phyloP scores from a whole-genome alignment of 441 rosid genomes.

The Populus hybrid region DNA sequence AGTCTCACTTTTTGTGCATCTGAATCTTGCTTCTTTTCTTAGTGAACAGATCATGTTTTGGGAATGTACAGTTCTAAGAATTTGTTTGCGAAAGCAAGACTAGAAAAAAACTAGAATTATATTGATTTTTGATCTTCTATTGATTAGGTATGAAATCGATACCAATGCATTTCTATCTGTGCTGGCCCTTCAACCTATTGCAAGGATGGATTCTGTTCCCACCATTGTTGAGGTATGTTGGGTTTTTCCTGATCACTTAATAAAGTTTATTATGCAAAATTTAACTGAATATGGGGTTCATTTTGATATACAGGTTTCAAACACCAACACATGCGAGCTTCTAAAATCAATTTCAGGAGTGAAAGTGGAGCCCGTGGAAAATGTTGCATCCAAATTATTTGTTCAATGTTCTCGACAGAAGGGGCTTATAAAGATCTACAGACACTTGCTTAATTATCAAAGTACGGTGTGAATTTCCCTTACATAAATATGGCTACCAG shows the following conservation, averaged over 20 bases:
- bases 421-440: slow-evolving; percentile 89
- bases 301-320: slow-evolving; percentile 66
- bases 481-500: not conserved
- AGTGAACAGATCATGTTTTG: not conserved
- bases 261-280: slow-evolving; percentile 8
- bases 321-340: slow-evolving; percentile 75
- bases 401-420: slow-evolving; percentile 97
- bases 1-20: not conserved
- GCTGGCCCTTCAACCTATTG: slow-evolving; percentile 87
- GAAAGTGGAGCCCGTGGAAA: slow-evolving; percentile 90
- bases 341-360: slow-evolving; percentile 81
- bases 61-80: not conserved
- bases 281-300: slow-evolving; percentile 13
- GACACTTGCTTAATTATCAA: slow-evolving; percentile 89
- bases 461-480: slow-evolving; percentile 45
- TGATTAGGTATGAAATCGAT: slow-evolving; percentile 86
- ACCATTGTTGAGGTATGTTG: slow-evolving; percentile 88
- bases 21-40: not conserved
- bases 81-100: not conserved
- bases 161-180: slow-evolving; percentile 93
- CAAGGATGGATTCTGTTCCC: slow-evolving; percentile 67
- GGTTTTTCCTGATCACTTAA: not conserved
- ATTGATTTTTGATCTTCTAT: slow-evolving; percentile 26
- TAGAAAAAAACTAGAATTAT: slow-evolving; percentile 16
- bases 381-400: slow-evolving; percentile 87